phyloP scores from a whole-genome alignment of 2,329 filamentous ascomycete species.

The Aspergillus chevalieri region DNA sequence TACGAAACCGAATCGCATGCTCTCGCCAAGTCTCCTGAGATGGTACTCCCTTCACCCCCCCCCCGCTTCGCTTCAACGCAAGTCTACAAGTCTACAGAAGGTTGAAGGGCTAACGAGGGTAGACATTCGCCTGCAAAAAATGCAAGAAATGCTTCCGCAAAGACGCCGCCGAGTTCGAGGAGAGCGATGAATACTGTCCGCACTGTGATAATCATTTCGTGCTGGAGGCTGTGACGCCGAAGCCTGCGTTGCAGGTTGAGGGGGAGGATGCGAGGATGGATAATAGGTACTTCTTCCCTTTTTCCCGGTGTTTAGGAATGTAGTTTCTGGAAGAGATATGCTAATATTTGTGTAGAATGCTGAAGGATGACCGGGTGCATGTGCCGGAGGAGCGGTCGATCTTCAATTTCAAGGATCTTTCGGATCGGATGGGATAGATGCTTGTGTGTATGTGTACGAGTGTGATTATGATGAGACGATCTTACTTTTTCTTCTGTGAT shows the following conservation, averaged over 20 bases:
- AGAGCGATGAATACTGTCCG: conserved; percentile 97
- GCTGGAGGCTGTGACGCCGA: conserved; percentile 77
- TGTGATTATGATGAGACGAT: conserved; percentile 27
- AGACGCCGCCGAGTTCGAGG: conserved; percentile 84
- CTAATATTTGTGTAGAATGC: conserved; percentile 54
- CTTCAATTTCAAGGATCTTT: conserved; percentile 69
- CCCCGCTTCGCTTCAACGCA: not conserved
- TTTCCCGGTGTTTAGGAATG: not conserved
- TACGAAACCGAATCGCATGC: conserved; percentile 70
- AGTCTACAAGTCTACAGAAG: not conserved
- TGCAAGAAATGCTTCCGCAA: conserved; percentile 98
- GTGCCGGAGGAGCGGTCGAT: conserved; percentile 56
- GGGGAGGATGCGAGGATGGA: conserved; percentile 85
- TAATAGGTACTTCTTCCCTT: conserved; percentile 45
- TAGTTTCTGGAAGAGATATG: not conserved
- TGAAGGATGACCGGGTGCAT: conserved; percentile 79
- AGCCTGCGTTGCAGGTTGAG: conserved; percentile 78
- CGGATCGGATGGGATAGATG: conserved; percentile 57
- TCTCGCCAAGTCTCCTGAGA: conserved; percentile 72
- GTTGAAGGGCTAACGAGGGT: conserved; percentile 24
- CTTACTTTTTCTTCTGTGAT: conserved; percentile 5
- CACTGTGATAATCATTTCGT: conserved; percentile 99
- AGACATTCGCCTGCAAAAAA: conserved; percentile 87
- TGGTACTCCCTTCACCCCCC: conserved; percentile 47
- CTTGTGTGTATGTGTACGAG: not conserved